Evolutionary conservation across 345 rosid species (phyloP), one percentile per base, ranked within the genome.

Genomic region (Eucalyptus caleyi): DNA sequence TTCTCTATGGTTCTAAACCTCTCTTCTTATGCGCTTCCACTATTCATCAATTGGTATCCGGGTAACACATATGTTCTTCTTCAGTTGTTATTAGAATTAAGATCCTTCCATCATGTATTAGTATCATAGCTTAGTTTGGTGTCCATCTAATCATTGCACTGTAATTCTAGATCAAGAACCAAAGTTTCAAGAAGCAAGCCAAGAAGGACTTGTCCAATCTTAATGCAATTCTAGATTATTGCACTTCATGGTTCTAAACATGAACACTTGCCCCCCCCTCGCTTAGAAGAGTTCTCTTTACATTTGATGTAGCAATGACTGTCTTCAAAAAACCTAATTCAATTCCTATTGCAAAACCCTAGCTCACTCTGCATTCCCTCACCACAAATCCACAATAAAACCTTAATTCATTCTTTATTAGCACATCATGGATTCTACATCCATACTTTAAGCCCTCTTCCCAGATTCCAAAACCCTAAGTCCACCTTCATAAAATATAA

Each of bases 331-430:
- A 59, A 59, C n/a, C 65, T 27, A 26, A 27, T 24, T 59, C n/a
- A 27, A 59, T 59, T 59, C 65, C n/a, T 27, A 26, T 59, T 59
- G 65, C 65, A 26, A 59, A 59, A 59, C n/a, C 65, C 65, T 5
- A 5, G n/a, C n/a, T 59, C 2, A 12, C 14, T 59, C 1, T 12
- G 0, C 11, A 27, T 26, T 59, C 14, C n/a, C 65, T 59, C 7
- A 24, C n/a, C 65, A 27, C 3, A 59, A 59, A 59, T 26, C 65
- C 4, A 26, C n/a, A 11, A 3, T 12, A 10, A 59, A 59, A 12
- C 65, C 65, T 27, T 26, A 59, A 27, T 59, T 56, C 6, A 1
- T 24, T 24, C 14, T 59, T 26, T 24, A 26, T 56, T 24, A 26
- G 27, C n/a, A 59, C 15, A 26, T 27, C 3, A 4, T 59, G n/a